Base-by-base conservation (phyloP, 305 asterid genomes). In the Fraxinus velutina region DNA sequence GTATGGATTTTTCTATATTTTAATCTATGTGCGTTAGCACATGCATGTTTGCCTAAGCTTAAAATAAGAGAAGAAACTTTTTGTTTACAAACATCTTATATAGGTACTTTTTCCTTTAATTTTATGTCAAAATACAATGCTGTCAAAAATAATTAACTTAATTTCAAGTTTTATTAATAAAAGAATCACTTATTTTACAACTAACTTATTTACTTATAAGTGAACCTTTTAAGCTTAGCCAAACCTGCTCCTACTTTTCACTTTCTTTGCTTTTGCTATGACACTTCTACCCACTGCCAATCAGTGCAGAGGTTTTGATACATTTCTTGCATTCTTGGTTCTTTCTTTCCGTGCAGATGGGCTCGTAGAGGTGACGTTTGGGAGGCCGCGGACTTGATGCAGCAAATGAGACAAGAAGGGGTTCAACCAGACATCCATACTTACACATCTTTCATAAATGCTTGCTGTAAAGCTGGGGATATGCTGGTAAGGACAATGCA, bases 331-430 rank as follows among this genome's bases (percentile, higher is more conserved):
- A 57, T 75, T 33, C n/a, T 47, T 78, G 36, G 30, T 33, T 77
- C 60, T 34, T 77, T 36, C 75, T 74, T 80, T 78, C 29, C 27
- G 32, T 85, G 85, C 89, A 95, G 99, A 85, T 96, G 99, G 99
- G 98, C 98, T 64, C 96, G 98, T 39, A 89, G 99, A 84, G 99
- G 99, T 79, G 99, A 96, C 84, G 97, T 91, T 80, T 96, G 99
- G 99, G 99, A 96, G 89, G 98, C 99, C 77, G 96, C 98, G 62
- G 99, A 96, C 84, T 78, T 96, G 86, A 93, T 96, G 98, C 99
- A 96, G 88, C 99, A 94, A 83, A 96, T 96, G 99, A 92, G 97
- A 82, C 88, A 90, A 88, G 98, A 89, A 83, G 94, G 94, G 57
- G 98, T 94, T 70, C 92, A 87, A 81, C 99, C 99, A 1, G 99